phyloP scores from a whole-genome alignment of 768 basidiomycete species.

The Russula brevipes region DNA sequence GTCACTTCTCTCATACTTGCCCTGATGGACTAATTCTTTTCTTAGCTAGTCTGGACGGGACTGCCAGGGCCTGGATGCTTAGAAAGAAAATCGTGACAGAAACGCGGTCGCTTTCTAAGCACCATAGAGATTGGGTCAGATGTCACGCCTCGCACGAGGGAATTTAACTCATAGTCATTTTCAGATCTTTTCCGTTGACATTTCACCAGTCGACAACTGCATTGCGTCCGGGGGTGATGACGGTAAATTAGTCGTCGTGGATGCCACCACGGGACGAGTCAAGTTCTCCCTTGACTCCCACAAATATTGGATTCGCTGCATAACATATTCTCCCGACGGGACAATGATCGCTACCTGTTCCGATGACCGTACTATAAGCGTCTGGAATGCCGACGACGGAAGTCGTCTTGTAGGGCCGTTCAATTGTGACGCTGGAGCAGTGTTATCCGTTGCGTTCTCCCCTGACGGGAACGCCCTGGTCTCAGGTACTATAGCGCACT shows the following conservation, averaged over 20 bases:
- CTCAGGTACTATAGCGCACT: conserved; percentile 6
- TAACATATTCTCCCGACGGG: conserved; percentile 22
- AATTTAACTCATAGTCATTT: background rate
- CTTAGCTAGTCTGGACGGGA: conserved; percentile 11
- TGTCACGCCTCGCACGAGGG: too few species aligned
- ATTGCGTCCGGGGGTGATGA: conserved; percentile 13
- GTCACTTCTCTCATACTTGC: background rate
- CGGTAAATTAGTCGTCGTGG: conserved; percentile 1
- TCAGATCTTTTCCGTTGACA: conserved; percentile 1
- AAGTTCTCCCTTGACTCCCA: background rate
- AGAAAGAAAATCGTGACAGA: background rate
- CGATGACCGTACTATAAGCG: conserved; percentile 12
- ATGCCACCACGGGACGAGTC: background rate
- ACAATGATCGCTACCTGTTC: conserved; percentile 22
- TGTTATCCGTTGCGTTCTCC: conserved; percentile 11
- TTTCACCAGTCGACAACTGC: background rate
- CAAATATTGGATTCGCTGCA: conserved; percentile 13
- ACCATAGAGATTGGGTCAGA: conserved; percentile 14
- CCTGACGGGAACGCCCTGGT: conserved; percentile 2
- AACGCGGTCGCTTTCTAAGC: background rate
- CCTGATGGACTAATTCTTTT: background rate
- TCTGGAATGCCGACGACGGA: conserved; percentile 20
- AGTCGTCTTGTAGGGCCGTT: background rate
- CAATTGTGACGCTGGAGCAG: background rate
- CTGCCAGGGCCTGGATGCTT: conserved; percentile 10